Percentiles rank a stretch among this genome's conserved stretches.
Conservation (phyloP, 2,329 filamentous ascomycete species). For the Diaporthe sp. region DNA sequence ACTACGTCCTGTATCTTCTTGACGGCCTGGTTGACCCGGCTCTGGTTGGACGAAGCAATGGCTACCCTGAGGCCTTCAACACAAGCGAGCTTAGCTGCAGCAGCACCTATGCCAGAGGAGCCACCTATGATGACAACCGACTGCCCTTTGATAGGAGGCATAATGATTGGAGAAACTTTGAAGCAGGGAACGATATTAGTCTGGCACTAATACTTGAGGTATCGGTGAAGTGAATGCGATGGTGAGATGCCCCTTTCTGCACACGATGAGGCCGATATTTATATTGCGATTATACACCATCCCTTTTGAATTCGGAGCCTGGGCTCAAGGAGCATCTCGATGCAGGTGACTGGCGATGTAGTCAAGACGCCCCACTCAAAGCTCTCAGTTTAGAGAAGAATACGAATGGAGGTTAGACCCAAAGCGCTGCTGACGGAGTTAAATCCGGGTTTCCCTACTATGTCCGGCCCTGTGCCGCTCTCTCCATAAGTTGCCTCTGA, state of each 20-base stretch:
- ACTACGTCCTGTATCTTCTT: constrained; percentile 19
- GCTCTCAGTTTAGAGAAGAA: background rate
- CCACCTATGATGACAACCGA: constrained; percentile 35
- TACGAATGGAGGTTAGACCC: constrained; percentile 27
- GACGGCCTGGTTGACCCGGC: constrained; percentile 32
- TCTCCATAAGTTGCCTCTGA: no score
- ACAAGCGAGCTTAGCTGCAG: constrained; percentile 36
- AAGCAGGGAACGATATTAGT: background rate
- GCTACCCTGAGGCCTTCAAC: constrained; percentile 31
- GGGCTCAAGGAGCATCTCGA: background rate
- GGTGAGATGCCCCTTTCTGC: background rate
- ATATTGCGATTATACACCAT: background rate
- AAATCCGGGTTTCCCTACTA: background rate
- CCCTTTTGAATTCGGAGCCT: no score
- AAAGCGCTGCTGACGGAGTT: background rate
- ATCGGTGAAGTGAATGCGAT: background rate
- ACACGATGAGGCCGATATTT: background rate
- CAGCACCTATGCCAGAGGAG: constrained; percentile 38
- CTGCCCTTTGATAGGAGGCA: constrained; percentile 36
- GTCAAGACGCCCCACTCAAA: background rate
- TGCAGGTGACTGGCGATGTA: background rate
- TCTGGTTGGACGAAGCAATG: constrained; percentile 35
- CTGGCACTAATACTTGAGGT: background rate
- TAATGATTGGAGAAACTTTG: background rate
- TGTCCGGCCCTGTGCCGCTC: background rate